Evolutionary conservation across 352 stramenopile species (phyloP).

Genomic region (Phytopythium cucurbitacearum): DNA sequence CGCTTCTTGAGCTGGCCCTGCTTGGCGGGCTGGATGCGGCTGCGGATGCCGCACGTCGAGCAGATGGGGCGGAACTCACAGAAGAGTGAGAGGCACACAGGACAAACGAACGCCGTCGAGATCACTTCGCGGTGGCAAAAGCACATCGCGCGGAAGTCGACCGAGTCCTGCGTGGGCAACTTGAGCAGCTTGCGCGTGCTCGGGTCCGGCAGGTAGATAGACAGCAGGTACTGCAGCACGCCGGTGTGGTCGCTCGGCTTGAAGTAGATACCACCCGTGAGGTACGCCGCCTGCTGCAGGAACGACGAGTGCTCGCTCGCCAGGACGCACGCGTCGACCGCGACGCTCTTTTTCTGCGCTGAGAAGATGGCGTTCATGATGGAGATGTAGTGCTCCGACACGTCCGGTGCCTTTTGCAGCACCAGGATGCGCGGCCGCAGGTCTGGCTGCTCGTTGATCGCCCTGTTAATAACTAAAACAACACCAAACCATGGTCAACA

Average conservation of each 20-base stretch:
- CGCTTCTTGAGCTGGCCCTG: conserved; percentile 54
- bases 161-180: conserved; percentile 77
- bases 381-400: conserved; percentile 86
- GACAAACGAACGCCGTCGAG: conserved; percentile 80
- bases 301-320: conserved; percentile 75
- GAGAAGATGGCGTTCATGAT: conserved; percentile 91
- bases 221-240: conserved; percentile 82
- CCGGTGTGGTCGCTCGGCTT: conserved; percentile 65
- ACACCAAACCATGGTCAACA: not conserved
- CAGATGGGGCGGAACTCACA: conserved; percentile 86
- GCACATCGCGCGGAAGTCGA: conserved; percentile 88
- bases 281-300: conserved; percentile 85
- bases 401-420: conserved; percentile 78
- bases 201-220: conserved; percentile 81
- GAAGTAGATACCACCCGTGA: conserved; percentile 86
- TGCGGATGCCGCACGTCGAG: conserved; percentile 84
- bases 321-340: conserved; percentile 80
- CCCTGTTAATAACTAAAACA: conserved; percentile 81
- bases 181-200: conserved; percentile 80
- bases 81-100: conserved; percentile 86
- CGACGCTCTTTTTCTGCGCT: conserved; percentile 82
- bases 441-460: conserved; percentile 73
- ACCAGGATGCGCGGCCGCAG: conserved; percentile 79
- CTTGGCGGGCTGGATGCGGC: conserved; percentile 71
- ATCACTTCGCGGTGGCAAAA: conserved; percentile 86